Base-by-base conservation (phyloP, 1,284 basidiomycete species). In the Porodaedalea pini region DNA sequence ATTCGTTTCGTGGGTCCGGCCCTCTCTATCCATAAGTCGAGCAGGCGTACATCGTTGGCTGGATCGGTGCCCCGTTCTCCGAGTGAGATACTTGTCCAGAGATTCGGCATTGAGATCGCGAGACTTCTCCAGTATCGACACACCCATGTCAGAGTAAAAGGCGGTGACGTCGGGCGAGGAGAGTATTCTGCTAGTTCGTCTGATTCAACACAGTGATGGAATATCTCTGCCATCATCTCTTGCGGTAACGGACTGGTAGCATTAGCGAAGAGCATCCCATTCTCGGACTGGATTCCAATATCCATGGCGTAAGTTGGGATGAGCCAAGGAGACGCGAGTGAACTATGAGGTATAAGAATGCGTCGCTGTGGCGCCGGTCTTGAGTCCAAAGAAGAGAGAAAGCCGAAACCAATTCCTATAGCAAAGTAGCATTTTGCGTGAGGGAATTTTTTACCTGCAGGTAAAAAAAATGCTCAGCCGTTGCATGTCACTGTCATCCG, bases 101-200 rank as follows among this genome's bases (percentile, higher is more conserved):
- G 27, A 8, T 19, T 45, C 36, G 27, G 56, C 13, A 23, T 32
- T 8, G 56, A 58, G 11, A 58, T 36, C 15, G 41, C 40, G 17
- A 58, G 25, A 25, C 27, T 53, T n/a, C 56, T 19, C 56, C 56
- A 58, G 19, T 52, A 27, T 2, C 44, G 49, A 39, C 56, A 58
- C 6, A 58, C 56, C 56, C 56, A 58, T 32, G 56, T 52, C 19
- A 58, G 19, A 7, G 29, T 58, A 10, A 51, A 52, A n/a, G 56
- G 56, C 8, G 56, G 23, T 7, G 54, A 48, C 19, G 23, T 48
- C 39, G 45, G 5, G n/a, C 29, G 19, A 25, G 54, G 54, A 19
- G 21, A 32, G 27, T 19, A 27, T 25, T 43, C 45, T 10, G 34
- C 3, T 10, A 54, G 43, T 2, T 56, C 54, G 29, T 27, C 34